Evolutionary conservation across 495 filamentous ascomycete genomes (phyloP).

Genomic region (Trichodelitschia bisporula): DNA sequence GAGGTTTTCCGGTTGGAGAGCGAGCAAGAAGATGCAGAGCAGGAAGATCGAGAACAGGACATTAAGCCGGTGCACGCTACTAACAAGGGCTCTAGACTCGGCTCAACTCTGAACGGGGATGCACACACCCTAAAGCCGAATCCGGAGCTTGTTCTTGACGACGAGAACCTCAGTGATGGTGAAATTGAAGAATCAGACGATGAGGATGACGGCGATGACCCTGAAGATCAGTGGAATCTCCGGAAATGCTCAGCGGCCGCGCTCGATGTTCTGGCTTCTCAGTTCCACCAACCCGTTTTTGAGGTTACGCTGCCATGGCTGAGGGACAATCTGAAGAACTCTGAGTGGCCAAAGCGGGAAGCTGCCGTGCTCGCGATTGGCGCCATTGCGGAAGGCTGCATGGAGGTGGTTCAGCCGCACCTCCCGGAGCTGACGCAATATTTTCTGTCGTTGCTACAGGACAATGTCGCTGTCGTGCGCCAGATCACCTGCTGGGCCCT

Average conservation of each 20-base stretch:
- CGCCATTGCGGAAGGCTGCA: constrained; percentile 86
- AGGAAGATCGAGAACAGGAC: constrained; percentile 74
- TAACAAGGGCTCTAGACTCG: constrained; percentile 28
- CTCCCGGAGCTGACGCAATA: constrained; percentile 80
- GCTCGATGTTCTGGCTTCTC: constrained; percentile 75
- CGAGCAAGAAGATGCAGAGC: constrained; percentile 58
- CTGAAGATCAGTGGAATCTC: constrained; percentile 87
- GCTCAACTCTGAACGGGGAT: constrained; percentile 23
- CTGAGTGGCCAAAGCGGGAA: constrained; percentile 81
- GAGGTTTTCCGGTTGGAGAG: constrained; percentile 66
- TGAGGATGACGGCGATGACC: constrained; percentile 51
- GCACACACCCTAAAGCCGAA: no score
- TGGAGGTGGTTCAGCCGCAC: constrained; percentile 71
- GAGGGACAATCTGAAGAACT: constrained; percentile 65
- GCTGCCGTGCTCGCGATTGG: constrained; percentile 87
- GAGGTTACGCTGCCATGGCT: constrained; percentile 78
- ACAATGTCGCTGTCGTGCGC: constrained; percentile 74
- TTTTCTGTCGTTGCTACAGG: constrained; percentile 64
- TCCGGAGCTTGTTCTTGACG: constrained; percentile 17
- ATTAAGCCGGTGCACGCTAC: constrained; percentile 87
- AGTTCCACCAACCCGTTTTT: constrained; percentile 75
- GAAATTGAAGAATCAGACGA: constrained; percentile 60
- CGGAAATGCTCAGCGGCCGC: constrained; percentile 95
- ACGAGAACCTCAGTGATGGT: constrained; percentile 56
- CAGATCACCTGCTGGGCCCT: constrained; percentile 98